Conservation (phyloP, 2,329 filamentous ascomycete genomes). For the Penicillium hesseltinei region DNA sequence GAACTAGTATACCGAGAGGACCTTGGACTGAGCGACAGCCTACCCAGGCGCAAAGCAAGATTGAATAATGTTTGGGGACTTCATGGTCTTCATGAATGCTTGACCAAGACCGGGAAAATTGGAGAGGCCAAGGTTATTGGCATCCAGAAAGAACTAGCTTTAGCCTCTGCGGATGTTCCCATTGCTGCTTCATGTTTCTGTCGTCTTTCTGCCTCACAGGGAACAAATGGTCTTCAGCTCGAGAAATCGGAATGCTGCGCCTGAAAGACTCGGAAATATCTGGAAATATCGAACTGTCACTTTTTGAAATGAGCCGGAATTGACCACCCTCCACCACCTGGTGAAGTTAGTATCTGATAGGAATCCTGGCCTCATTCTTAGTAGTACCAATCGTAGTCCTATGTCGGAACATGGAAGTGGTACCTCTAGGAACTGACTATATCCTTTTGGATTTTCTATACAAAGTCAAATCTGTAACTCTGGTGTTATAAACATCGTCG, state of each 20-base stretch:
- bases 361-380: too few species aligned
- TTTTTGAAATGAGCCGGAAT: too few species aligned
- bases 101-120: conserved; percentile 8
- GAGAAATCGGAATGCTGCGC: neutral
- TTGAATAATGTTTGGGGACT: conserved; percentile 4
- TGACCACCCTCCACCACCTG: too few species aligned
- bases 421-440: too few species aligned
- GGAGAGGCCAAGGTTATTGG: neutral
- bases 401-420: too few species aligned
- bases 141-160: neutral
- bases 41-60: neutral
- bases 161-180: neutral
- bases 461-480: too few species aligned
- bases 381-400: too few species aligned
- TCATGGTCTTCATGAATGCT: conserved; percentile 3
- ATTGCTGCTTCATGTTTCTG: neutral
- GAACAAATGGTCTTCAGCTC: neutral
- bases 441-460: too few species aligned
- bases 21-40: neutral
- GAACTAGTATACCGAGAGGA: neutral
- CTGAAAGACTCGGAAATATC: neutral
- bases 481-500: too few species aligned
- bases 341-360: too few species aligned
- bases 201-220: neutral
- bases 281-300: too few species aligned